phyloP scores from a whole-genome alignment of 2,329 filamentous ascomycete species.

The Polytolypa hystricis region DNA sequence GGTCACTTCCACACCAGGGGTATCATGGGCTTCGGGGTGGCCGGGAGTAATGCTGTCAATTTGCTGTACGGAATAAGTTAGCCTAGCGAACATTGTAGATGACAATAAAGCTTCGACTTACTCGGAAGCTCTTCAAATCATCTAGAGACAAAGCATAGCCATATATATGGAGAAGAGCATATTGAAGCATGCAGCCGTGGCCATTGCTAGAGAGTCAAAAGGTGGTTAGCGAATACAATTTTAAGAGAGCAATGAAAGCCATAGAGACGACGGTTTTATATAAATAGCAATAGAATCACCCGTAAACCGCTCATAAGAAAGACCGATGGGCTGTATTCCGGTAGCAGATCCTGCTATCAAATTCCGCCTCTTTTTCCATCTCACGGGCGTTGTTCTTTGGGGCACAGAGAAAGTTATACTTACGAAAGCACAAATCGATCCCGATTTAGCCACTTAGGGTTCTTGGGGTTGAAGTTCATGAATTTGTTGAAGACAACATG shows the following conservation, averaged over 20 bases:
- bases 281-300: too few relatives aligned
- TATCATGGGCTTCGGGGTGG: slow-evolving; percentile 94
- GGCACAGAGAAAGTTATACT: too few relatives aligned
- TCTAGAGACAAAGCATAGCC: slow-evolving; percentile 80
- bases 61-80: slow-evolving; percentile 36
- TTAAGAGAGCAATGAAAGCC: too few relatives aligned
- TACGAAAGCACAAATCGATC: slow-evolving; percentile 99
- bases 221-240: too few relatives aligned
- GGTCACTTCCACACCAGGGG: slow-evolving; percentile 93
- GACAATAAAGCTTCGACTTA: slow-evolving; percentile 40
- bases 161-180: slow-evolving; percentile 87
- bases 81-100: neutral
- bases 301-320: too few relatives aligned
- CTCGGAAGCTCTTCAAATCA: slow-evolving; percentile 92
- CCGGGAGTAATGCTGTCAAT: slow-evolving; percentile 78
- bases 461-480: slow-evolving; percentile 99
- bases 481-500: slow-evolving; percentile 98
- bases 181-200: slow-evolving; percentile 98
- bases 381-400: too few relatives aligned
- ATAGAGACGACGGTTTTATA: too few relatives aligned
- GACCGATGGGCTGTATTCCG: too few relatives aligned
- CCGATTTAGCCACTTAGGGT: slow-evolving; percentile 91
- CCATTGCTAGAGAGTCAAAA: slow-evolving; percentile 93
- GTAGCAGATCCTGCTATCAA: neutral
- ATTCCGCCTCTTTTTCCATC: too few relatives aligned